These are phyloP conservation scores for Lenwebbia sp. DNA, from an alignment of 345 rosid species.

Conservation along the genomic window DNA sequence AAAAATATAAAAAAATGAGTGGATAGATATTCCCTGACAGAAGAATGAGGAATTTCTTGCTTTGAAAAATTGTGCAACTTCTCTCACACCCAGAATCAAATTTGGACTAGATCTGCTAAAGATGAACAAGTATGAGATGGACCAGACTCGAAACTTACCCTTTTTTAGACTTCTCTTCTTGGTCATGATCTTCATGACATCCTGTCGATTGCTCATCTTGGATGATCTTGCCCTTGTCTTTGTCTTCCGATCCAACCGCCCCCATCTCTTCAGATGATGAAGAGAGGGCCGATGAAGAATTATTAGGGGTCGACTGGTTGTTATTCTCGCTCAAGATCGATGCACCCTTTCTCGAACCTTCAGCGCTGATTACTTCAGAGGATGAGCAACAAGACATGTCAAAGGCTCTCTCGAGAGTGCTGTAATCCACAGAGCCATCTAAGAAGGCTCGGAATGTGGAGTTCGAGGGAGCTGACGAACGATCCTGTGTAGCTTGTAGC, in stretches of 20 bases:
- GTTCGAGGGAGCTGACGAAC: conserved; percentile 2
- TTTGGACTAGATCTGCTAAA: not conserved
- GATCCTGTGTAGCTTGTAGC: not conserved
- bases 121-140: not conserved
- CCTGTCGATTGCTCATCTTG: conserved; percentile 9
- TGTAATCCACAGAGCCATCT: conserved; percentile 5
- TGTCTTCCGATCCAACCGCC: not conserved
- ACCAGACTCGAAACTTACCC: conserved; percentile 9
- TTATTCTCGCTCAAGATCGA: not conserved
- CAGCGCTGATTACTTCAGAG: conserved; percentile 16
- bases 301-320: conserved; percentile 14
- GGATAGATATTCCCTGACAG: not conserved
- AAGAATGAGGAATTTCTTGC: not conserved
- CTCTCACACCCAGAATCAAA: not conserved
- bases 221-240: conserved; percentile 10
- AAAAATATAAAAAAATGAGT: not conserved
- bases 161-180: conserved; percentile 17
- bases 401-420: conserved; percentile 3
- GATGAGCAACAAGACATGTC: conserved; percentile 29
- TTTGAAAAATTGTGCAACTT: not conserved
- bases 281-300: conserved; percentile 24
- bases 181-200: conserved; percentile 3
- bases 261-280: conserved; percentile 17
- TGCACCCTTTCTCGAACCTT: not conserved
- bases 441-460: conserved; percentile 29